Evolutionary conservation across 2,329 filamentous ascomycete genomes (phyloP).

Genomic region (Metarhizium rileyi): DNA sequence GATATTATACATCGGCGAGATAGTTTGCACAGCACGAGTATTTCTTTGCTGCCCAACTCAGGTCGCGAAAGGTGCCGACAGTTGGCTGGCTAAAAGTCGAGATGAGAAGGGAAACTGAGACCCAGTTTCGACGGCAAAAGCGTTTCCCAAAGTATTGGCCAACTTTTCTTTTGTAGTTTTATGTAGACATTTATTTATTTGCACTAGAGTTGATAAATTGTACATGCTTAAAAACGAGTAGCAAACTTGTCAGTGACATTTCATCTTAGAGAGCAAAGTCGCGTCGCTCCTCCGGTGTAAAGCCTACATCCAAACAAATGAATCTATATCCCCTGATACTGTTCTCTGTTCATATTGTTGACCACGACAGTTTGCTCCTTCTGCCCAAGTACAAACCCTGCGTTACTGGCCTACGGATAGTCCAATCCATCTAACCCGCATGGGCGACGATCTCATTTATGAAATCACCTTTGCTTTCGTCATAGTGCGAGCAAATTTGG

Average conservation of each 20-base stretch:
- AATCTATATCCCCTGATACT: not conserved
- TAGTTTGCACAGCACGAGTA: not conserved
- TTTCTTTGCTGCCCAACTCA: not conserved
- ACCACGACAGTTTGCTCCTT: not conserved
- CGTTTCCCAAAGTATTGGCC: not conserved
- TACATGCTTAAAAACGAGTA: not conserved
- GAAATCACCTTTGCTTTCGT: slow-evolving; percentile 60
- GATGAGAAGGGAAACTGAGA: not conserved
- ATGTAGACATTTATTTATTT: not conserved
- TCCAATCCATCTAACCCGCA: slow-evolving; percentile 48
- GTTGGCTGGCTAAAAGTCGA: not conserved
- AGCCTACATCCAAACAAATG: not conserved
- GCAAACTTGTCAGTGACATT: not conserved
- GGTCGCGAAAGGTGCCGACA: not conserved
- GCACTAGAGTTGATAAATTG: not conserved
- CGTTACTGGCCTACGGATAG: not conserved
- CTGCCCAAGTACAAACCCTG: not conserved
- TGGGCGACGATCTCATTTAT: slow-evolving; percentile 95
- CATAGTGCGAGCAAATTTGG: slow-evolving; percentile 73
- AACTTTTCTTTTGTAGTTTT: not conserved
- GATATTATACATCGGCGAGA: not conserved
- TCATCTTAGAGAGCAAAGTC: not conserved
- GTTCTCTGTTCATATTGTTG: not conserved
- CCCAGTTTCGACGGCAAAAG: not conserved
- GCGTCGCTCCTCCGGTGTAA: not conserved